These are phyloP conservation scores for Hirsutella minnesotensis DNA, from an alignment of 2,329 filamentous ascomycete species.

Conservation along the genomic window DNA sequence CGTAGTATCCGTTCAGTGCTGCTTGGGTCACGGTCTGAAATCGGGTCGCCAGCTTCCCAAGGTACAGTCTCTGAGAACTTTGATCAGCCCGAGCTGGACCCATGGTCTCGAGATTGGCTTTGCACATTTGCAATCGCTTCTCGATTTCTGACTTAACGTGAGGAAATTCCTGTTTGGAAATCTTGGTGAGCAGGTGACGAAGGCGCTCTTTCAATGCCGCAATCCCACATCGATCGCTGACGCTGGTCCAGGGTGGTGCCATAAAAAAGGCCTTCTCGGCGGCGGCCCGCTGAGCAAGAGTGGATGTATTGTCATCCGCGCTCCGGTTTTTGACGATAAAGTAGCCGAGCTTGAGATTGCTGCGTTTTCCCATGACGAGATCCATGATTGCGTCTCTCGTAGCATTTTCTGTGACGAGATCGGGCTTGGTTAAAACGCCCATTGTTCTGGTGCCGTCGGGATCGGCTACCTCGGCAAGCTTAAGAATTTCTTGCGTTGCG, in stretches of 20 bases:
- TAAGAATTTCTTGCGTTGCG: constrained; percentile 28
- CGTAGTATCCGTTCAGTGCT: constrained; percentile 24
- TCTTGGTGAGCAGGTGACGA: constrained; percentile 24
- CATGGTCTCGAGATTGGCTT: constrained; percentile 13
- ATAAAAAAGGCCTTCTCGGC: constrained; percentile 27
- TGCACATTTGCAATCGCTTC: constrained; percentile 4
- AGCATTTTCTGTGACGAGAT: constrained; percentile 33
- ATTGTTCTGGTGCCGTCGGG: constrained; percentile 28
- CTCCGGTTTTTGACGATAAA: constrained; percentile 36
- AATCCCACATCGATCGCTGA: constrained; percentile 21
- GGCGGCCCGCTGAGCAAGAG: constrained; percentile 15
- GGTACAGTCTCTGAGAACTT: constrained; percentile 20
- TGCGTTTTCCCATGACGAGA: constrained; percentile 27
- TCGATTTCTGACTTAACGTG: constrained; percentile 20
- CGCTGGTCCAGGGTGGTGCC: constrained; percentile 20
- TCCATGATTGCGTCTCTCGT: constrained; percentile 26
- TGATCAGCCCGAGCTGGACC: constrained; percentile 16
- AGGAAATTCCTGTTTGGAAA: constrained; percentile 26
- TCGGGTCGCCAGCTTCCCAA: constrained; percentile 19
- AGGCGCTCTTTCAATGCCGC: constrained; percentile 22
- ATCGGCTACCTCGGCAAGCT: constrained; percentile 24
- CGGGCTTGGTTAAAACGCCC: constrained; percentile 46
- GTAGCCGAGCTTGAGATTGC: constrained; percentile 32
- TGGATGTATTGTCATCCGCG: constrained; percentile 25
- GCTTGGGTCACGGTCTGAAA: constrained; percentile 16